These are phyloP conservation scores for Russula sp. DNA, from an alignment of 768 basidiomycete species.

Conservation along the genomic window DNA sequence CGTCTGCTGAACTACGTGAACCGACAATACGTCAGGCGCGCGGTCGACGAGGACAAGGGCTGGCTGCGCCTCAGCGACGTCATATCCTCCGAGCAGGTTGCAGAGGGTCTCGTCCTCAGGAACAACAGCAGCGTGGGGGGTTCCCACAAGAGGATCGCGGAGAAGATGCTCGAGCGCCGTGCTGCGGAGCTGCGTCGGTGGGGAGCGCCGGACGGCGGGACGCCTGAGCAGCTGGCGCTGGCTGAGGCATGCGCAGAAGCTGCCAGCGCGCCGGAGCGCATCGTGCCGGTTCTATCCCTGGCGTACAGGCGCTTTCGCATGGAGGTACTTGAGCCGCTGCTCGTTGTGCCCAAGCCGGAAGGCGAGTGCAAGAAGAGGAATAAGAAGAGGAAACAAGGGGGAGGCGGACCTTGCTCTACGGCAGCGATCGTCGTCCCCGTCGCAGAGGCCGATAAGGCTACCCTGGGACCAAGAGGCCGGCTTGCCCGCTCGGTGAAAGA, in stretches of 20 bases:
- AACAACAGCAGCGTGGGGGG: constrained; percentile 38
- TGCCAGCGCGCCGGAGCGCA: constrained; percentile 57
- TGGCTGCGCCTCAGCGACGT: constrained; percentile 67
- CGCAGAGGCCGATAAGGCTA: constrained; percentile 31
- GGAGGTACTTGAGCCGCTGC: constrained; percentile 62
- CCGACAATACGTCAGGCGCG: constrained; percentile 67
- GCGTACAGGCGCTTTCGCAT: constrained; percentile 66
- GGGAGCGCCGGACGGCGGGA: constrained; percentile 52
- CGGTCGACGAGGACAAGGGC: constrained; percentile 69
- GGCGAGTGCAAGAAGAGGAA: constrained; percentile 30
- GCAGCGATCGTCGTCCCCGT: neutral
- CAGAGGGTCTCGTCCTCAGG: neutral
- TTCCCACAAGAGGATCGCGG: constrained; percentile 53
- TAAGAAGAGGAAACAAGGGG: constrained; percentile 48
- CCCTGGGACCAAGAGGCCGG: constrained; percentile 50
- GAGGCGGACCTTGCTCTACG: constrained; percentile 7
- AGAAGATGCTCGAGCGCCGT: constrained; percentile 50
- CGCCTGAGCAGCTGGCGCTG: constrained; percentile 39
- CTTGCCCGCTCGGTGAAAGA: constrained; percentile 62
- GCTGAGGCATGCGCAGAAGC: constrained; percentile 72
- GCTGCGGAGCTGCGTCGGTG: constrained; percentile 61
- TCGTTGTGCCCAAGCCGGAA: constrained; percentile 60
- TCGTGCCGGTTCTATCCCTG: constrained; percentile 55
- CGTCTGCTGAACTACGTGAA: constrained; percentile 70
- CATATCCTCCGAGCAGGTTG: constrained; percentile 24